These are phyloP conservation scores for Exophiala sp. DNA, from an alignment of 2,329 filamentous ascomycete species.

Conservation along the genomic window DNA sequence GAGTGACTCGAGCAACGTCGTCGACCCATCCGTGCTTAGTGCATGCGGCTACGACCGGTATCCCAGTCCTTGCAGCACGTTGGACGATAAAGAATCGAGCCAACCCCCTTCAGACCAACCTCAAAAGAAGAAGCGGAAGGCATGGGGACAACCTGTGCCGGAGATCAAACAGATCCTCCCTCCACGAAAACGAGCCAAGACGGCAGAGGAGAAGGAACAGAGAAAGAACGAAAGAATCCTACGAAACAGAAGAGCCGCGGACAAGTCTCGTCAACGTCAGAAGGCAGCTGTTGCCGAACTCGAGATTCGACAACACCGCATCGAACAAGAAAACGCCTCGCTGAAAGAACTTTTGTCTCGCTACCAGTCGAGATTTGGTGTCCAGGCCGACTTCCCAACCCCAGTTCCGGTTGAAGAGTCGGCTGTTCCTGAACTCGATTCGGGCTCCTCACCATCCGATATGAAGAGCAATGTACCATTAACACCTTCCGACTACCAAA, in stretches of 20 bases:
- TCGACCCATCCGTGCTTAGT: conserved; percentile 18
- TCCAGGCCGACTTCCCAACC: conserved; percentile 22
- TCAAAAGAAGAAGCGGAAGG: conserved; percentile 82
- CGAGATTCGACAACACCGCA: conserved; percentile 59
- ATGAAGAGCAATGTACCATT: conserved; percentile 37
- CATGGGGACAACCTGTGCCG: conserved; percentile 95
- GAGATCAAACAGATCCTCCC: conserved; percentile 69
- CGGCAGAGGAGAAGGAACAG: conserved; percentile 98
- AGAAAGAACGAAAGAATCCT: conserved; percentile 95
- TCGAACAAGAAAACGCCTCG: conserved; percentile 69
- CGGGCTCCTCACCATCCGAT: conserved; percentile 32
- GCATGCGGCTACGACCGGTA: conserved; percentile 19
- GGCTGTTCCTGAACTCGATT: conserved; percentile 11
- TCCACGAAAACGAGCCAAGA: conserved; percentile 85
- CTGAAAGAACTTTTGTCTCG: conserved; percentile 62
- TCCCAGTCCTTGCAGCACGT: conserved; percentile 23
- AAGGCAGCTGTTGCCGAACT: conserved; percentile 83
- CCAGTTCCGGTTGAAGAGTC: conserved; percentile 8
- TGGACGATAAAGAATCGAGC: conserved; percentile 18
- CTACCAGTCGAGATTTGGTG: conserved; percentile 49
- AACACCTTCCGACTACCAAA: conserved; percentile 43
- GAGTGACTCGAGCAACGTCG: conserved; percentile 15
- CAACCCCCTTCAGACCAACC: conserved; percentile 17
- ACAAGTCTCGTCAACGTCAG: conserved; percentile 94
- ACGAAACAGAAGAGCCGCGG: conserved; percentile 89